These are phyloP conservation scores for Xanthoceras sorbifolium DNA, from an alignment of 345 rosid genomes.

Conservation along the genomic window DNA sequence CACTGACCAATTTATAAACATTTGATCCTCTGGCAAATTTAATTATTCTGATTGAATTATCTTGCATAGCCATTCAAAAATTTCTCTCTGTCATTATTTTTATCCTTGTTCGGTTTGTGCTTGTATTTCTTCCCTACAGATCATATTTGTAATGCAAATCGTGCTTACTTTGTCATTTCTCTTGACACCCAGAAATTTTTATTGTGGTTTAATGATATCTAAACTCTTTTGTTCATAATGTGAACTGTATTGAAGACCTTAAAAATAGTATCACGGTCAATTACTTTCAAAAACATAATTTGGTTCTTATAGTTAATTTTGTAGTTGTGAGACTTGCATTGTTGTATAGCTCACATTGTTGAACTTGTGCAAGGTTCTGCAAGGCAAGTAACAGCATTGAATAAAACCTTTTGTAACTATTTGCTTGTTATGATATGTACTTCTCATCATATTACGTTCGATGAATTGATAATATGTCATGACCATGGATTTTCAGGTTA, in stretches of 20 bases:
- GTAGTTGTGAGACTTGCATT: background rate
- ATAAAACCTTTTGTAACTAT: background rate
- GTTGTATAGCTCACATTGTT: background rate
- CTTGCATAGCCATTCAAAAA: too few species aligned
- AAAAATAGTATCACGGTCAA: background rate
- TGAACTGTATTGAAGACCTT: background rate
- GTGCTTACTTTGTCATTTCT: too few species aligned
- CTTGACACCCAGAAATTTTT: too few species aligned
- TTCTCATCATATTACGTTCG: background rate
- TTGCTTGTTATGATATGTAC: background rate
- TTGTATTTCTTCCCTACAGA: too few species aligned
- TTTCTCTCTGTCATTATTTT: too few species aligned
- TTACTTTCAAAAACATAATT: background rate
- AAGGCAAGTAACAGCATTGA: background rate
- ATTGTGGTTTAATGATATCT: too few species aligned
- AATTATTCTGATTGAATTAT: too few species aligned
- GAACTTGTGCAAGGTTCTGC: background rate
- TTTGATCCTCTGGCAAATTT: background rate
- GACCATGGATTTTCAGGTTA: conserved; percentile 54
- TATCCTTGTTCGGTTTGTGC: too few species aligned
- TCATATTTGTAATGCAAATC: too few species aligned
- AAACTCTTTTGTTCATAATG: background rate
- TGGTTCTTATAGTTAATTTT: background rate
- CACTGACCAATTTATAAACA: background rate
- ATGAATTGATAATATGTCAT: background rate